Evolutionary conservation across 2,329 filamentous ascomycete species (phyloP), one percentile per base, ranked within the genome.

Genomic region (Monosporascus sp.): DNA sequence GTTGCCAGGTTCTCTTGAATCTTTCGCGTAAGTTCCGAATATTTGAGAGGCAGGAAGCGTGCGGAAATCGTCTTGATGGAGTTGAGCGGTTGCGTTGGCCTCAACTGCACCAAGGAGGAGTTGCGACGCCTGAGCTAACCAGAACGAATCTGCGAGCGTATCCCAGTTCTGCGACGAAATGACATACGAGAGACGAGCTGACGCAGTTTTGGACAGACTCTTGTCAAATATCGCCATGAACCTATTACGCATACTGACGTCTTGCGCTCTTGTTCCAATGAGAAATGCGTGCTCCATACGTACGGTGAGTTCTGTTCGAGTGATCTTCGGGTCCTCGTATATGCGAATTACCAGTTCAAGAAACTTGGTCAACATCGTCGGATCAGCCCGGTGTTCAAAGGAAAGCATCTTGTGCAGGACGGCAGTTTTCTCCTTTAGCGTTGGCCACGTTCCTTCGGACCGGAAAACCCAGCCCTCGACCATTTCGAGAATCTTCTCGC

Each of bases 341-440:
- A 99, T 97, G 48, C 92, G 86, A 62, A 99, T 96, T 26, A 99
- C 94, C 26, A 99, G 83, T 60, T 97, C 90, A 54, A 99, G 78
- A 75, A 97, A 99, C 67, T 93, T 93, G 61, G 87, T 91, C 53
- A 99, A 79, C 74, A 99, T 86, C 0, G 87, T 91, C 34, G 86
- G 83, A 66, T 97, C 93, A 27, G 81, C 75, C 40, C 94, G 83
- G 53, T 90, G 85, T 71, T 99, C 94, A 62, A 99, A 99, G 0
- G 92, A 86, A 17, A 97, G 76, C 94, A 99, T 99, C 74, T 99
- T 99, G 64, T 96, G 92, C n/a, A 99, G 76, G 1, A 99, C 94
- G 1, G 95, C 95, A 0, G 93, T 97, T 76, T 99, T 99, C 73
- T 99, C 95, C 71, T 99, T 99, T 1, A 99, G 80, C 0, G 94